Percentiles rank a stretch among this genome's conserved stretches.
phyloP scores from a whole-genome alignment of 306 rosid species.

The Acacia melanoxylon region DNA sequence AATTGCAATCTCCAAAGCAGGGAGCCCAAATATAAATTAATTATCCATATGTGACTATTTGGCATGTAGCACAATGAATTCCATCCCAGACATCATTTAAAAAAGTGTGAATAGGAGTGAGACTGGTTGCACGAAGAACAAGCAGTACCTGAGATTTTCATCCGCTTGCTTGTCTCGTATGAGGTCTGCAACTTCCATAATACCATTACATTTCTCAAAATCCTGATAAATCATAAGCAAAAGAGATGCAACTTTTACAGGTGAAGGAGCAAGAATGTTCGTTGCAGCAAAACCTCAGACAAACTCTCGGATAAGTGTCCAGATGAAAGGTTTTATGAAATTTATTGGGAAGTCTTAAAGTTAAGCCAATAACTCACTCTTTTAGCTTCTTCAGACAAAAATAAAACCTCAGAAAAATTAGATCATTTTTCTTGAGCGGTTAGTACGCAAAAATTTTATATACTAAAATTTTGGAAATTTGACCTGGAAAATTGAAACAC shows the following conservation, averaged over 20 bases:
- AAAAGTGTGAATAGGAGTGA: neutral
- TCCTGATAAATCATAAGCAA: slow-evolving; percentile 52
- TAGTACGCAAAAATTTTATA: neutral
- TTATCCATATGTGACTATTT: neutral
- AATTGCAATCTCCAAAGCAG: slow-evolving; percentile 1
- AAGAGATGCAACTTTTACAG: slow-evolving; percentile 15
- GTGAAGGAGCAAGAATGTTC: slow-evolving; percentile 2
- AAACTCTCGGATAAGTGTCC: slow-evolving; percentile 21
- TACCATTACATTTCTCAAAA: slow-evolving; percentile 74
- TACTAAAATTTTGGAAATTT: neutral
- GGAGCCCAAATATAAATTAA: slow-evolving; percentile 10
- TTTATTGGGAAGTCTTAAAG: slow-evolving; percentile 20
- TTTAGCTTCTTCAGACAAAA: neutral
- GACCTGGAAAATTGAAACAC: neutral
- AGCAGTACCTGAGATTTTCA: slow-evolving; percentile 83
- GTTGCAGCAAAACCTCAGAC: slow-evolving; percentile 3
- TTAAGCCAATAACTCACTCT: slow-evolving; percentile 13
- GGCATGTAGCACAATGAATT: neutral
- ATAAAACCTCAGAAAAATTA: neutral
- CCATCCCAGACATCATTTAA: neutral
- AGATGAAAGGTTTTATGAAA: neutral
- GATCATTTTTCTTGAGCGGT: neutral
- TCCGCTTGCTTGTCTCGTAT: slow-evolving; percentile 83
- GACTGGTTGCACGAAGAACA: slow-evolving; percentile 6
- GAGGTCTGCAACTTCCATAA: slow-evolving; percentile 86